Evolutionary conservation across 176 grass and related monocot species (phyloP).

Genomic region (Oryza coarctata): DNA sequence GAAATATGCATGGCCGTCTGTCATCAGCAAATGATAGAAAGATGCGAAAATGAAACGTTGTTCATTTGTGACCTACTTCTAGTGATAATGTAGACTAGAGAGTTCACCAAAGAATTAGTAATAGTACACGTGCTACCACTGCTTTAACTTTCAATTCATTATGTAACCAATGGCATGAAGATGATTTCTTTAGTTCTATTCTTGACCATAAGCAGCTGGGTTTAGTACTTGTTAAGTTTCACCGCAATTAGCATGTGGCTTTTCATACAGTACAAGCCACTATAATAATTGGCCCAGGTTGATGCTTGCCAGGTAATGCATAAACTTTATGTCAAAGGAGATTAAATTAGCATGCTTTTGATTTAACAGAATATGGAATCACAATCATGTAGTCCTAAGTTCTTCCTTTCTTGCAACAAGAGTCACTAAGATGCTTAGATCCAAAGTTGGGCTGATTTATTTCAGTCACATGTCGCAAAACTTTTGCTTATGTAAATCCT

Average conservation of each 20-base stretch:
- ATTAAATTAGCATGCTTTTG: conserved; percentile 16
- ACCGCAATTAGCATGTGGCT: conserved; percentile 22
- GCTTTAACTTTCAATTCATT: not conserved
- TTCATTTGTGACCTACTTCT: not conserved
- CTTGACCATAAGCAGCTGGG: not conserved
- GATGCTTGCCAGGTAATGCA: conserved; percentile 38
- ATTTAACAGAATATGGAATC: conserved; percentile 30
- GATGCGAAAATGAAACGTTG: not conserved
- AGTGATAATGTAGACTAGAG: conserved; percentile 10
- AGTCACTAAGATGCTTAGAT: conserved; percentile 36
- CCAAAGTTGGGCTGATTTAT: conserved; percentile 7
- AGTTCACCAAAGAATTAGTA: not conserved
- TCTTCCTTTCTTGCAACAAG: conserved; percentile 27
- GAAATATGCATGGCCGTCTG: not conserved
- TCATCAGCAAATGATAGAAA: not conserved
- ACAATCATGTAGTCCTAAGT: conserved; percentile 8
- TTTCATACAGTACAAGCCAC: conserved; percentile 28
- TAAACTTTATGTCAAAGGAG: conserved; percentile 20
- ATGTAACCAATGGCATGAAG: not conserved
- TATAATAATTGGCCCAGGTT: conserved; percentile 39
- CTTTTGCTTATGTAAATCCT: conserved; percentile 1
- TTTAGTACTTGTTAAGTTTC: conserved; percentile 8
- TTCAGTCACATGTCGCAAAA: conserved; percentile 39
- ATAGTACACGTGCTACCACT: not conserved
- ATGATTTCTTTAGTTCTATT: not conserved